Evolutionary conservation across 805 yeast genomes (phyloP), one percentile per base, ranked within the genome.

Genomic region (Candida argentea): DNA sequence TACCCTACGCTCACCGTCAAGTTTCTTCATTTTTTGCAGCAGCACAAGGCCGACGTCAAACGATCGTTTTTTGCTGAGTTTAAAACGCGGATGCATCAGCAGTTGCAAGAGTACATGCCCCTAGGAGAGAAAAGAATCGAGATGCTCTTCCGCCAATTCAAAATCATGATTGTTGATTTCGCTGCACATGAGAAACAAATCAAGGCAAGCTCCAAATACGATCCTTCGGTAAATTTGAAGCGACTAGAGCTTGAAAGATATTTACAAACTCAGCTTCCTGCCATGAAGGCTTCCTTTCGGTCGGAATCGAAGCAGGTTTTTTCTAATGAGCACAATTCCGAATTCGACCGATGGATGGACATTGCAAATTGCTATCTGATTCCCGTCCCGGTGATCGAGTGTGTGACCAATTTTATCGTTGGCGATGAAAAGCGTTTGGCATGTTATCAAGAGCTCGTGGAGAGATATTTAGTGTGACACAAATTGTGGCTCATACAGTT

Each of bases 401-500:
- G 49, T 26, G 43, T 48, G 13, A 39, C 42, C 14, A 61, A 61
- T 31, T 61, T 57, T 35, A 38, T 61, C 6, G 50, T 61, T 6
- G 67, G 66, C 4, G 64, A 59, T 29, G 57, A 52, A 14, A 61
- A 61, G 35, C 38, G 67, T 20, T 36, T 52, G 8, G 44, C 41
- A 19, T 24, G 32, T 14, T 32, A 32, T 13, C 5, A 14, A 10
- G 16, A 26, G 11, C 12, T 14, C 12, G 19, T 18, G 17, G 14
- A 15, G 6, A 13, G 17, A 14, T 15, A 23, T 15, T 11, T 13
- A 16, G n/a, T 6, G 16, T 4, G 10, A 14, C 12, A 13, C 5
- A 23, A 23, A 14, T 14, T 23, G 3, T 18, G 7, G 9, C 10
- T 10, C 20, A 18, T 18, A 18, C 20, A 18, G 10, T 18, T 18